Evolutionary conservation across 768 basidiomycete genomes (phyloP), one percentile per base, ranked within the genome.

Genomic region (Cystofilobasidium ferigula): DNA sequence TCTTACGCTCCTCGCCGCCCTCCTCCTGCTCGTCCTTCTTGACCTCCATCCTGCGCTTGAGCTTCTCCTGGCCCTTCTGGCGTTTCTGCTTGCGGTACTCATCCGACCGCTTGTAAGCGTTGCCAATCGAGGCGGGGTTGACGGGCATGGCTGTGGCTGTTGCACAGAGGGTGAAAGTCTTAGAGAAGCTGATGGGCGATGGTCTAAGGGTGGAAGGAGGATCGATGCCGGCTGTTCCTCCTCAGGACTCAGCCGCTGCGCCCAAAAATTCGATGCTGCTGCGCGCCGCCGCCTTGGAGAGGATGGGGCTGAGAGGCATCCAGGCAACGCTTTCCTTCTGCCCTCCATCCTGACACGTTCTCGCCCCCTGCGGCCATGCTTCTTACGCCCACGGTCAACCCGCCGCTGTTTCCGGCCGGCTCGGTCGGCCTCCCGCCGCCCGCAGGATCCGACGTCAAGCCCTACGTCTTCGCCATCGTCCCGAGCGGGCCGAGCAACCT

Each of bases 21-120:
- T 63, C 69, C 57, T 69, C 70, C 14, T 64, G 63, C 68, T 73
- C 74, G 36, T 70, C 72, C 57, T 74, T 74, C 64, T 72, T 69
- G 64, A 64, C 70, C 45, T 85, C 88, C 34, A 95, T 80, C 69
- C 91, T 80, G 68, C 83, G 81, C 74, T 89, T 84, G 43, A 97
- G 81, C 75, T 92, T 95, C 60, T 81, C 82, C 73, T 90, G 86
- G 28, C 79, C 82, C 73, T 89, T 89, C 20, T 85, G 82, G 72
- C 84, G 84, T 78, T 88, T 93, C 40, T 76, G 78, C 76, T 88
- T 91, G 8, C 82, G 76, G 22, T 83, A 78, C 34, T 89, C 76
- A 67, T 91, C 85, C 70, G 91, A 86, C 65, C 92, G 81, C 76
- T 93, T 94, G 63, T 85, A 77, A 71, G 93, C 93, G 79, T 97